Conservation (phyloP, 2,329 filamentous ascomycete species). For the Didymella pinodella region DNA sequence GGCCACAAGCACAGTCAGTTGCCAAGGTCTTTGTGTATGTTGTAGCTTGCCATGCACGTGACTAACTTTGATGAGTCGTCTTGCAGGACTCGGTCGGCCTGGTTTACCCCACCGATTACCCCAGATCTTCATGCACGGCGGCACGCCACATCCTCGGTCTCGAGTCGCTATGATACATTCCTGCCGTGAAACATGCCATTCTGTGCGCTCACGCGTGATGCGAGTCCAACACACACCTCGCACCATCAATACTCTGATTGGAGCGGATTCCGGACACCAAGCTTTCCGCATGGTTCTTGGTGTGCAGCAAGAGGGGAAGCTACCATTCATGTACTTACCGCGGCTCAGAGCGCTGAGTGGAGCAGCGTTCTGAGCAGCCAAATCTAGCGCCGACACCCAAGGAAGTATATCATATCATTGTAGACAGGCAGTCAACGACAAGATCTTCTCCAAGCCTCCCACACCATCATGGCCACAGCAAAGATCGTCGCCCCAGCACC, state of each 20-base stretch:
- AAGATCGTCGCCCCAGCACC: constrained; percentile 24
- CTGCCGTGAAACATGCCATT: not conserved
- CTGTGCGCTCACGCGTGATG: not conserved
- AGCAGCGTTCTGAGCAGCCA: not conserved
- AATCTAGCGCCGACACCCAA: not conserved
- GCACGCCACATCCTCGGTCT: constrained; percentile 14
- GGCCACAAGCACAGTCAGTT: not conserved
- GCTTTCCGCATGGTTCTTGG: not conserved
- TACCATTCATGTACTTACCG: not conserved
- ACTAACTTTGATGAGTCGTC: not conserved
- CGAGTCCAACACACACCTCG: not conserved
- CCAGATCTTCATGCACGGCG: constrained; percentile 7
- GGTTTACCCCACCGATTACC: constrained; percentile 15
- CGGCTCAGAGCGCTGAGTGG: not conserved
- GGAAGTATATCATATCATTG: not conserved
- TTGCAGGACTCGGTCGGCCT: constrained; percentile 5
- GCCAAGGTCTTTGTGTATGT: not conserved
- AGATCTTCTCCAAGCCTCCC: not conserved
- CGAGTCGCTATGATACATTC: constrained; percentile 5
- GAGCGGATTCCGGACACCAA: not conserved
- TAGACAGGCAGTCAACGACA: not conserved
- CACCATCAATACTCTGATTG: not conserved
- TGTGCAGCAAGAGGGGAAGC: constrained; percentile 7
- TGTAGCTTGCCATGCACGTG: not conserved
- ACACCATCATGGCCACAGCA: constrained; percentile 23